These are phyloP conservation scores for Ophiostoma novo-ulmi DNA, from an alignment of 2,329 filamentous ascomycete species.

Conservation along the genomic window DNA sequence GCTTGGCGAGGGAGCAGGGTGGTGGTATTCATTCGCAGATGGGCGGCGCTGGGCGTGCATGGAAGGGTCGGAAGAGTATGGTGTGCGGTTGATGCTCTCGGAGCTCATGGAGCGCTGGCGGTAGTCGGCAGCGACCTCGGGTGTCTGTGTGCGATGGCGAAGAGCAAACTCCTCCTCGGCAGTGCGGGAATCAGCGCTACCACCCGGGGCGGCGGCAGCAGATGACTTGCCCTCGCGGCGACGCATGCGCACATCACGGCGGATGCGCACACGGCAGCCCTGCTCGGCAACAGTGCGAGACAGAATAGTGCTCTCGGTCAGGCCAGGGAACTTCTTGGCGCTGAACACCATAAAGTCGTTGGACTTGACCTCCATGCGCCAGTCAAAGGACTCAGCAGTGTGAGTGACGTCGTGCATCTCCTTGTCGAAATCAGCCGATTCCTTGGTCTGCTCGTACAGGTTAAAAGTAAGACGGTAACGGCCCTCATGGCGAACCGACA, in stretches of 20 bases:
- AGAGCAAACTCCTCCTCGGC: slow-evolving; percentile 32
- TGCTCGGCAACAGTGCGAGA: slow-evolving; percentile 93
- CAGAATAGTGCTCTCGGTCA: slow-evolving; percentile 81
- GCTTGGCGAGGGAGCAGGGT: slow-evolving; percentile 14
- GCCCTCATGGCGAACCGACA: slow-evolving; percentile 93
- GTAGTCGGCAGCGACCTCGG: slow-evolving; percentile 32
- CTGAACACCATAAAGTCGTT: slow-evolving; percentile 83
- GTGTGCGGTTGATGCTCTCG: slow-evolving; percentile 33
- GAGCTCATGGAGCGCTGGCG: slow-evolving; percentile 34
- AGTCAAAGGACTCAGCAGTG: slow-evolving; percentile 60
- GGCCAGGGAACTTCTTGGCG: slow-evolving; percentile 95
- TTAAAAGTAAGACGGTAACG: slow-evolving; percentile 88
- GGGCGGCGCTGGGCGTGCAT: slow-evolving; percentile 32
- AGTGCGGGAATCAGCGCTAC: slow-evolving; percentile 20
- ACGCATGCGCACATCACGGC: slow-evolving; percentile 60
- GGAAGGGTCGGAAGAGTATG: slow-evolving; percentile 31
- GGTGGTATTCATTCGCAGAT: slow-evolving; percentile 33
- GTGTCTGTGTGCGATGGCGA: slow-evolving; percentile 34
- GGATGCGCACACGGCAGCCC: slow-evolving; percentile 91
- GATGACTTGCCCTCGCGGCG: slow-evolving; percentile 47
- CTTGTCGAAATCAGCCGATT: slow-evolving; percentile 69
- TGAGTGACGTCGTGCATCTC: slow-evolving; percentile 37
- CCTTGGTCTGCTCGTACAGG: slow-evolving; percentile 89
- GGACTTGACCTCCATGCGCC: slow-evolving; percentile 86
- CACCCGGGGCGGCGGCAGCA: neutral